Percentiles rank a stretch among this genome's conserved stretches.
Evolutionary conservation across 768 basidiomycete genomes (phyloP).

Genomic region (Serendipita indica): DNA sequence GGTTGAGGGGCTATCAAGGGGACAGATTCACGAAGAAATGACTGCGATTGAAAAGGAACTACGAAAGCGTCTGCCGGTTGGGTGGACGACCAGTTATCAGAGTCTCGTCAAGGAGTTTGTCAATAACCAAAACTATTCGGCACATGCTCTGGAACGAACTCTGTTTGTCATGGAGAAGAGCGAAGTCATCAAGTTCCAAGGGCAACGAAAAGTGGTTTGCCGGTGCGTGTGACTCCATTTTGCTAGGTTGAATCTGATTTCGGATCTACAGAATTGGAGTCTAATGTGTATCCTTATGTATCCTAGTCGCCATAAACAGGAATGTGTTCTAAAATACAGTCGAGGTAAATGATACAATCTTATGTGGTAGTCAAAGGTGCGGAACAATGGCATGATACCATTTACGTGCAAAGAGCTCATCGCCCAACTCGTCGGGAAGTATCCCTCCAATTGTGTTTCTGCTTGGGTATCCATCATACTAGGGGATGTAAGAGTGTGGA

Average conservation of each 20-base stretch:
- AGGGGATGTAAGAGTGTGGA: background rate
- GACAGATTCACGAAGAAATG: conserved; percentile 90
- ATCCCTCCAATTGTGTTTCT: background rate
- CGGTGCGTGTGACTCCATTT: conserved; percentile 20
- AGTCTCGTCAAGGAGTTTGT: conserved; percentile 88
- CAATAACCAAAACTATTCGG: conserved; percentile 76
- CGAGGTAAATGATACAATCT: background rate
- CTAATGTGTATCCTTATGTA: too few relatives aligned
- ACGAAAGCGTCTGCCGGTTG: conserved; percentile 68
- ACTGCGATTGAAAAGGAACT: conserved; percentile 77
- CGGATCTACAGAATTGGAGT: background rate
- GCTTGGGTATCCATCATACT: background rate
- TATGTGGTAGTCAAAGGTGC: background rate
- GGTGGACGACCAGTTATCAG: conserved; percentile 95
- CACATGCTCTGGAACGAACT: conserved; percentile 81
- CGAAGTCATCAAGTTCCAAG: conserved; percentile 84
- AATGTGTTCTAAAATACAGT: too few relatives aligned
- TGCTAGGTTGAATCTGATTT: background rate
- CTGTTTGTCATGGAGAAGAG: conserved; percentile 88
- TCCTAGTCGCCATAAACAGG: too few relatives aligned
- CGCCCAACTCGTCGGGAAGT: background rate
- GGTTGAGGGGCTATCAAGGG: conserved; percentile 80
- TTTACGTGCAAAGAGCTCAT: background rate
- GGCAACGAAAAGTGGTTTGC: conserved; percentile 51
- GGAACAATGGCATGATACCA: background rate